phyloP scores from a whole-genome alignment of 140 eudicot species.

The Ambrosia hybrid region DNA sequence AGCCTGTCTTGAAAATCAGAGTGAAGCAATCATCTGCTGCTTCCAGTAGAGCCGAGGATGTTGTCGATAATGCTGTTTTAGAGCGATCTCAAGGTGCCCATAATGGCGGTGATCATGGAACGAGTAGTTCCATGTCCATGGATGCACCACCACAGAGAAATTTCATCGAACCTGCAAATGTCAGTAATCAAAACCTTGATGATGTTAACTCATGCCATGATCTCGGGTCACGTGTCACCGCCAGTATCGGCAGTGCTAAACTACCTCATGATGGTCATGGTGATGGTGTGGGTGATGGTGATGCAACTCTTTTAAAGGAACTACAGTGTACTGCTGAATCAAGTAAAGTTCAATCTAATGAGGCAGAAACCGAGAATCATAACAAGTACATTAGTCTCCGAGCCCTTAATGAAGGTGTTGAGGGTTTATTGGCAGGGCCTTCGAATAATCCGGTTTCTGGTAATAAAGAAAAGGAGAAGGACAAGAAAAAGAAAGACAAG shows the following conservation, averaged over 20 bases:
- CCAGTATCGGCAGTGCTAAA: conserved; percentile 90
- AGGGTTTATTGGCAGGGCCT: conserved; percentile 25
- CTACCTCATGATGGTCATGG: conserved; percentile 49
- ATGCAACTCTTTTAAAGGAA: conserved; percentile 52
- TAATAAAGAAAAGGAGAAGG: conserved; percentile 42
- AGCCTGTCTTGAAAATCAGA: conserved; percentile 61
- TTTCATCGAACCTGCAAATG: conserved; percentile 38
- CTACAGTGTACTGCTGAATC: conserved; percentile 98
- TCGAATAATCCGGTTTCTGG: conserved; percentile 18
- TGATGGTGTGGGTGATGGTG: conserved; percentile 43
- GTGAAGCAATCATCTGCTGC: conserved; percentile 76
- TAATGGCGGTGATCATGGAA: conserved; percentile 66
- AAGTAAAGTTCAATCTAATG: conserved; percentile 51
- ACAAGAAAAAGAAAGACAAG: conserved; percentile 60
- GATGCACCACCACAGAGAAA: conserved; percentile 70
- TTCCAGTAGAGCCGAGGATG: conserved; percentile 59
- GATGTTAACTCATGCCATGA: conserved; percentile 87
- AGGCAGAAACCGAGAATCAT: conserved; percentile 33
- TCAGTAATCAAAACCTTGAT: conserved; percentile 61
- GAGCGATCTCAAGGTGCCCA: conserved; percentile 57
- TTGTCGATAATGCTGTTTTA: conserved; percentile 36
- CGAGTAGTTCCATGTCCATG: conserved; percentile 78
- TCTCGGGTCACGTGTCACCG: conserved; percentile 89
- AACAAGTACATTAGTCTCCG: conserved; percentile 36
- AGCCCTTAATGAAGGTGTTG: conserved; percentile 29